A percentile compares a stretch with the other conserved stretches of the same genome.
Evolutionary conservation across 371 early-diverging fungal species (phyloP).

Genomic region (Parasitella parasitica): DNA sequence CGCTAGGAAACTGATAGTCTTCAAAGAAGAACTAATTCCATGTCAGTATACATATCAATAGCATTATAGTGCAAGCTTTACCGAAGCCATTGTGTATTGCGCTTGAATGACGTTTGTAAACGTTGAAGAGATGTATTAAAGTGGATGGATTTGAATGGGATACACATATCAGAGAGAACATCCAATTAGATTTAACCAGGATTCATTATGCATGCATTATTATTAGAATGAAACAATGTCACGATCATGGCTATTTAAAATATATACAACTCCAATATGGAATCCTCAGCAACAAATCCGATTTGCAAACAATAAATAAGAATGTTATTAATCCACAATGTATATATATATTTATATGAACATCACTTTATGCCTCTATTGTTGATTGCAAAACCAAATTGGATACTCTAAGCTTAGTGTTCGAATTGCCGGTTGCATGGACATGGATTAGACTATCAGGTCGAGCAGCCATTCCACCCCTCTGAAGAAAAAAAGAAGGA

Average conservation of each 20-base stretch:
- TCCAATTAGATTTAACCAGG: not conserved
- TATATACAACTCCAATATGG: too few relatives aligned
- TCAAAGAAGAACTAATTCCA: conserved; percentile 46
- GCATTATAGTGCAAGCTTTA: not conserved
- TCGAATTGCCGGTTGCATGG: too few relatives aligned
- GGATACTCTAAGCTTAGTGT: too few relatives aligned
- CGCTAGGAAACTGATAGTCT: conserved; percentile 58
- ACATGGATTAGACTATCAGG: too few relatives aligned
- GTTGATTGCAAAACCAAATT: too few relatives aligned
- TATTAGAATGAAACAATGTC: not conserved
- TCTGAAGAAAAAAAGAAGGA: too few relatives aligned
- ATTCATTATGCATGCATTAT: not conserved
- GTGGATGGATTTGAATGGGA: not conserved
- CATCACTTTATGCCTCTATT: too few relatives aligned
- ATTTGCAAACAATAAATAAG: too few relatives aligned
- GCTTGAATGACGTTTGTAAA: conserved; percentile 1
- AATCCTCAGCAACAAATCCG: too few relatives aligned
- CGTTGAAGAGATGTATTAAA: not conserved
- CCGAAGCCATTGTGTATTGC: conserved; percentile 4
- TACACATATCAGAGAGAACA: not conserved
- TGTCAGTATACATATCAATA: not conserved
- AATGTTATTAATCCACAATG: too few relatives aligned
- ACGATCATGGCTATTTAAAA: not conserved
- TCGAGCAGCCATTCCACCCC: too few relatives aligned
- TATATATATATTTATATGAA: too few relatives aligned